Conservation (phyloP, 2,329 filamentous ascomycete species). For the Neonectria magnoliae region DNA sequence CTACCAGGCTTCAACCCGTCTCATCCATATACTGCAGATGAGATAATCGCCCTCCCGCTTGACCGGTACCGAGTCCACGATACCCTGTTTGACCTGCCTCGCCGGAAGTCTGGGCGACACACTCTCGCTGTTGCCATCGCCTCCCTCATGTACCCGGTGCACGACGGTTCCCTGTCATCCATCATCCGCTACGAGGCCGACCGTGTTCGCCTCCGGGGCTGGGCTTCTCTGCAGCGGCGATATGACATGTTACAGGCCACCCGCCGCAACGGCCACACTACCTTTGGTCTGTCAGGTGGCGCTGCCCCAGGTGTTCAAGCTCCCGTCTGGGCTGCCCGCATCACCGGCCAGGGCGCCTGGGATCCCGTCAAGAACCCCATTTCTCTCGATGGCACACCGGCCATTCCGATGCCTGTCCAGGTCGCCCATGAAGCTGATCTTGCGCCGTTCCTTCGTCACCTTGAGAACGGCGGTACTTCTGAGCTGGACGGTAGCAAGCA, state of each 20-base stretch:
- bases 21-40: conserved; percentile 46
- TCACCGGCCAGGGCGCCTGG: conserved; percentile 49
- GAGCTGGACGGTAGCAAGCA: conserved; percentile 36
- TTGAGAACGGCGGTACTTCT: conserved; percentile 45
- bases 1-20: conserved; percentile 44
- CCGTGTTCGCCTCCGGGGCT: conserved; percentile 49
- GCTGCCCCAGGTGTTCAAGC: conserved; percentile 46
- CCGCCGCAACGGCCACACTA: conserved; percentile 44
- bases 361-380: conserved; percentile 43
- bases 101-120: conserved; percentile 47
- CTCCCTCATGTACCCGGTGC: conserved; percentile 47
- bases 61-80: conserved; percentile 44
- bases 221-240: conserved; percentile 49
- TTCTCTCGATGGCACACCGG: conserved; percentile 45
- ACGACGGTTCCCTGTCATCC: conserved; percentile 48
- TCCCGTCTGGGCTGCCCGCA: conserved; percentile 47
- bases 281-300: conserved; percentile 43
- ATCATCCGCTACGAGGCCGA: conserved; percentile 52
- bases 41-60: conserved; percentile 49
- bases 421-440: conserved; percentile 46
- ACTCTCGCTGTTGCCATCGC: conserved; percentile 46
- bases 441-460: conserved; percentile 47
- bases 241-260: conserved; percentile 48
- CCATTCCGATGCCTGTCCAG: conserved; percentile 49
- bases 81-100: conserved; percentile 46